These are phyloP conservation scores for Fermentozyma sake DNA, from an alignment of 1,139 yeast genomes.

Conservation along the genomic window DNA sequence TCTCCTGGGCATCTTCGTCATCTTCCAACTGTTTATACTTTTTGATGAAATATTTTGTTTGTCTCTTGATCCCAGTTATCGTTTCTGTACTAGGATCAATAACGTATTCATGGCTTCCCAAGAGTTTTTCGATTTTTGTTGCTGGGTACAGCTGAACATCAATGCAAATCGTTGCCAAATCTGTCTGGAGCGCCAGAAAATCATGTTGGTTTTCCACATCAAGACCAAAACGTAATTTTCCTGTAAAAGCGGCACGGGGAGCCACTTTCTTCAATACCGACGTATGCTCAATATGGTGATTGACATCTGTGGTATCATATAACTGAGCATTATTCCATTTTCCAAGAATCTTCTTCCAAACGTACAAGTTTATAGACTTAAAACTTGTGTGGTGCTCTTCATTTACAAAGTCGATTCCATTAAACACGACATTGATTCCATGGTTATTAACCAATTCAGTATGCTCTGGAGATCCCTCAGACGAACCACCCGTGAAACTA, in stretches of 20 bases:
- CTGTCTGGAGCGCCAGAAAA: constrained; percentile 7
- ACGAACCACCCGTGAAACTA: neutral
- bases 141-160: constrained; percentile 66
- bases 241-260: constrained; percentile 34
- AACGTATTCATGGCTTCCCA: constrained; percentile 30
- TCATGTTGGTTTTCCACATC: constrained; percentile 11
- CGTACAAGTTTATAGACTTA: too few species aligned
- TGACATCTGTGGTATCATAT: too few species aligned
- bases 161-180: constrained; percentile 21
- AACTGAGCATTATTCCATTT: too few species aligned
- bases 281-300: constrained; percentile 1
- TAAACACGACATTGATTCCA: too few species aligned
- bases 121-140: constrained; percentile 40
- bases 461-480: constrained; percentile 13
- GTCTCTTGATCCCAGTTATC: constrained; percentile 14
- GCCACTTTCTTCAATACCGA: constrained; percentile 26
- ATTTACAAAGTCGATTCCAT: too few species aligned
- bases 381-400: too few species aligned
- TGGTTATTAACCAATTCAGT: too few species aligned
- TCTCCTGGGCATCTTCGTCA: too few species aligned
- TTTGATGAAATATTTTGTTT: constrained; percentile 21
- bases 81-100: constrained; percentile 10
- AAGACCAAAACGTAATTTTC: constrained; percentile 38
- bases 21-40: constrained; percentile 15
- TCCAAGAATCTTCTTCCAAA: too few species aligned